Percentiles rank a stretch among this genome's conserved stretches.
These are phyloP conservation scores for Thelonectria discophora DNA, from an alignment of 2,329 filamentous ascomycete genomes.

Conservation along the genomic window DNA sequence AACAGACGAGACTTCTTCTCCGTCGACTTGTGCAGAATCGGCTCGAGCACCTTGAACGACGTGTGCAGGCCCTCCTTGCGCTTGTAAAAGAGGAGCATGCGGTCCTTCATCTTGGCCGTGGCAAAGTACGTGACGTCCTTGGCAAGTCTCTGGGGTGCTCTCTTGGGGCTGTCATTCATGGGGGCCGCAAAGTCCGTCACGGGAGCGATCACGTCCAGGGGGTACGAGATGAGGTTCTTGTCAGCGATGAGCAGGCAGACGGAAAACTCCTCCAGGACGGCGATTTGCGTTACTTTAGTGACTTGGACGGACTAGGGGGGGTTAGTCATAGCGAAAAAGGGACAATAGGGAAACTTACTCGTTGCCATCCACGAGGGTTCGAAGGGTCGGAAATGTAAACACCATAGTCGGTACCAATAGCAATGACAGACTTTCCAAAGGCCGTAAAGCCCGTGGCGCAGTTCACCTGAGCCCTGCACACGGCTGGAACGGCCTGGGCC, in stretches of 20 bases:
- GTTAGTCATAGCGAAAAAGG: conserved; percentile 30
- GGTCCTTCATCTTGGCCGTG: conserved; percentile 95
- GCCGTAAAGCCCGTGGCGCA: conserved; percentile 91
- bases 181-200: conserved; percentile 69
- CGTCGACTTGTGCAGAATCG: conserved; percentile 90
- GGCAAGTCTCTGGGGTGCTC: conserved; percentile 90
- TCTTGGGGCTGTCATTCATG: conserved; percentile 75
- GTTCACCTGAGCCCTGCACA: conserved; percentile 88
- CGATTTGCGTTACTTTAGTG: conserved; percentile 85
- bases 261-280: conserved; percentile 95
- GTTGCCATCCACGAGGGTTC: conserved; percentile 89
- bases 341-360: conserved; percentile 64
- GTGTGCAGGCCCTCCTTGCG: conserved; percentile 92
- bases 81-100: conserved; percentile 95
- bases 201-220: conserved; percentile 82
- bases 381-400: conserved; percentile 89
- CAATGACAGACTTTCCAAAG: conserved; percentile 85
- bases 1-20: conserved; percentile 80
- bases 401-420: conserved; percentile 93
- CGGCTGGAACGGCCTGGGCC: conserved; percentile 74
- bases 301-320: conserved; percentile 74
- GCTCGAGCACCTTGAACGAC: conserved; percentile 96
- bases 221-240: conserved; percentile 90
- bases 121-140: conserved; percentile 98
- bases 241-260: conserved; percentile 92